A percentile compares a stretch with the other conserved stretches of the same genome.
Conservation (phyloP, 768 basidiomycete species). For the Suillus americanus region DNA sequence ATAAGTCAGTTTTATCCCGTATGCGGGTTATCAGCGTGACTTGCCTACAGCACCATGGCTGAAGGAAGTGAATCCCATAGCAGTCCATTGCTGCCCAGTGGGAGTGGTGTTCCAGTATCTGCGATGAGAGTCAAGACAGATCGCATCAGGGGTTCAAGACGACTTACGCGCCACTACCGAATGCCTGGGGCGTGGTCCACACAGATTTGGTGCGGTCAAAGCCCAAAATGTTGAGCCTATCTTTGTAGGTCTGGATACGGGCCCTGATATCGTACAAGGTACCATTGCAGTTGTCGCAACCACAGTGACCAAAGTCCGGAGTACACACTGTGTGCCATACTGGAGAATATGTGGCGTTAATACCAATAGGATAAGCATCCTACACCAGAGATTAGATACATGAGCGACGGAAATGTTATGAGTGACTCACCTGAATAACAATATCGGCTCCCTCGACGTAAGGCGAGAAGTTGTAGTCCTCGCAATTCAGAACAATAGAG, state of each 20-base stretch:
- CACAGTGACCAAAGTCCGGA: conserved; percentile 68
- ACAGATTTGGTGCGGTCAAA: conserved; percentile 66
- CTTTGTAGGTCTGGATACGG: conserved; percentile 63
- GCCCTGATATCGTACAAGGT: conserved; percentile 61
- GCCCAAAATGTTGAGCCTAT: conserved; percentile 58
- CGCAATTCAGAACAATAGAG: conserved; percentile 53
- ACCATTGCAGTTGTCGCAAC: conserved; percentile 69
- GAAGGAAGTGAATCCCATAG: conserved; percentile 24
- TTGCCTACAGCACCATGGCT: conserved; percentile 27
- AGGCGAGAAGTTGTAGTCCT: conserved; percentile 59
- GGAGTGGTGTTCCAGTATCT: conserved; percentile 33
- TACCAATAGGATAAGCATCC: conserved; percentile 37
- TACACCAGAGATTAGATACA: conserved; percentile 2
- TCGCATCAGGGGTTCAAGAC: no score
- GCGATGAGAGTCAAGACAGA: not conserved
- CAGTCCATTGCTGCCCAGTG: conserved; percentile 26
- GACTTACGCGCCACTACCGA: conserved; percentile 51
- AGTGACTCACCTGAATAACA: conserved; percentile 62
- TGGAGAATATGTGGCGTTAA: conserved; percentile 62
- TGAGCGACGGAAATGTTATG: conserved; percentile 28
- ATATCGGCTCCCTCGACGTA: conserved; percentile 69
- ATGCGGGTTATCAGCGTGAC: not conserved
- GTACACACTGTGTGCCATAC: conserved; percentile 64
- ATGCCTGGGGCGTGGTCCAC: conserved; percentile 79
- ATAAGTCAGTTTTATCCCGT: not conserved